A percentile compares a stretch with the other conserved stretches of the same genome.
Conservation (phyloP, 2,329 filamentous ascomycete genomes). For the Paecilomyces formosus region DNA sequence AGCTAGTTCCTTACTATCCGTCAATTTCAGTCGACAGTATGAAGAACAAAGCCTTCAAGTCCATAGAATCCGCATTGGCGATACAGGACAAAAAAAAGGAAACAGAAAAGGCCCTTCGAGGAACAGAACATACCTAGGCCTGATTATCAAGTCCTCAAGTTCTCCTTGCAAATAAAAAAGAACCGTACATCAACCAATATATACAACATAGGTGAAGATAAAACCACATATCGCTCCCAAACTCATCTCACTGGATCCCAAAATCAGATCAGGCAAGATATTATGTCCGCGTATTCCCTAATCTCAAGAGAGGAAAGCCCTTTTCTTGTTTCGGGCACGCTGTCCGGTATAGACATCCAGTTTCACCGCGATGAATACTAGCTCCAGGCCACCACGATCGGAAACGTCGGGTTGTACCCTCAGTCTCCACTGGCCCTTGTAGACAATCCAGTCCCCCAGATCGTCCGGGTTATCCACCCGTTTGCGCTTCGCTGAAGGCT, state of each 20-base stretch:
- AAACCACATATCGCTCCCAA: not conserved
- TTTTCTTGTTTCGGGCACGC: conserved; percentile 55
- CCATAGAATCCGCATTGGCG: too few species aligned
- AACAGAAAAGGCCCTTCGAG: too few species aligned
- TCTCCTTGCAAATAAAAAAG: not conserved
- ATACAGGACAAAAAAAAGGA: too few species aligned
- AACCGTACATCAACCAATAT: not conserved
- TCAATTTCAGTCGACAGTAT: too few species aligned
- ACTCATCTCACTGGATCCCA: not conserved
- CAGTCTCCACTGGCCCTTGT: conserved; percentile 64
- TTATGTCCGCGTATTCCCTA: not conserved
- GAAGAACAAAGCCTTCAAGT: too few species aligned
- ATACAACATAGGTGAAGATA: not conserved
- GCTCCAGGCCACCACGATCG: conserved; percentile 50
- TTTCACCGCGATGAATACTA: conserved; percentile 67
- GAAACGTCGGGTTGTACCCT: conserved; percentile 48
- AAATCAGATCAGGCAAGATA: not conserved
- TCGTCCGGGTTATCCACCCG: conserved; percentile 32
- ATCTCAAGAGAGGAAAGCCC: conserved; percentile 52
- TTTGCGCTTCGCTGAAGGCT: conserved; percentile 27
- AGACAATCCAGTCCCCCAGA: conserved; percentile 51
- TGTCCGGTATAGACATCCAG: conserved; percentile 65
- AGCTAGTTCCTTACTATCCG: too few species aligned
- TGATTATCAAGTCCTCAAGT: not conserved
- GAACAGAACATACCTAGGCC: not conserved